Evolutionary conservation across 164 flowering plant genomes (phyloP).

Genomic region (Chimonanthus salicifolius): DNA sequence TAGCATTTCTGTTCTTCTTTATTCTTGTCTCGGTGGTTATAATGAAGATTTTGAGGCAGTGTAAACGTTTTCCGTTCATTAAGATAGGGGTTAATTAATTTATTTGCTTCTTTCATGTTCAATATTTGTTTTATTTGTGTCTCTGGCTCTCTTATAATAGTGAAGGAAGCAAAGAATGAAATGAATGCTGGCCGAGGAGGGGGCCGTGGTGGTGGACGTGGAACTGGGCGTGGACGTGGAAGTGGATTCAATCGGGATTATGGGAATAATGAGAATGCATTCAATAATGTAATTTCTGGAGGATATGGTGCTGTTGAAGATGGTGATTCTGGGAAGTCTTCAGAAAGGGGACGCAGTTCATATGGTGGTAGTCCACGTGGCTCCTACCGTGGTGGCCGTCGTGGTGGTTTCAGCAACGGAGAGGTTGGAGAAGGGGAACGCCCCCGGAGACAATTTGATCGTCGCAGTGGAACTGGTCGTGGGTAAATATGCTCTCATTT

Average conservation of each 20-base stretch:
- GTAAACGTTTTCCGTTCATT: not conserved
- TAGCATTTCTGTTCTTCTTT: not conserved
- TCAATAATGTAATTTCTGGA: slow-evolving; percentile 27
- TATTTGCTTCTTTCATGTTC: not conserved
- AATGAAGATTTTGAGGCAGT: not conserved
- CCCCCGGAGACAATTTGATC: slow-evolving; percentile 48
- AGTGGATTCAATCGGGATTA: slow-evolving; percentile 38
- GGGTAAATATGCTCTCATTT: slow-evolving; percentile 28
- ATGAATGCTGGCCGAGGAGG: slow-evolving; percentile 37
- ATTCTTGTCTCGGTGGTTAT: not conserved
- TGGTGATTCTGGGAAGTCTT: slow-evolving; percentile 27
- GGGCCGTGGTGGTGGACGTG: slow-evolving; percentile 41
- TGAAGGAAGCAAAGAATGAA: slow-evolving; percentile 49
- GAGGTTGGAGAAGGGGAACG: slow-evolving; percentile 49
- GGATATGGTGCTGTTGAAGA: slow-evolving; percentile 24
- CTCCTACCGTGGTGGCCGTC: slow-evolving; percentile 43
- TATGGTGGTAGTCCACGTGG: slow-evolving; percentile 44
- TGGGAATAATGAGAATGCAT: slow-evolving; percentile 30
- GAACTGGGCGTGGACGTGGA: slow-evolving; percentile 30
- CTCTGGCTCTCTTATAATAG: slow-evolving; percentile 21
- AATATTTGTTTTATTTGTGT: not conserved
- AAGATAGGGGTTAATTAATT: not conserved
- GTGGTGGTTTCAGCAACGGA: slow-evolving; percentile 52
- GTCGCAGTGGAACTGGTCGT: slow-evolving; percentile 65
- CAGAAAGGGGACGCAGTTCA: slow-evolving; percentile 30